Evolutionary conservation across 2,329 filamentous ascomycete genomes (phyloP), one percentile per base, ranked within the genome.

Genomic region (Bipolaris oryzae): DNA sequence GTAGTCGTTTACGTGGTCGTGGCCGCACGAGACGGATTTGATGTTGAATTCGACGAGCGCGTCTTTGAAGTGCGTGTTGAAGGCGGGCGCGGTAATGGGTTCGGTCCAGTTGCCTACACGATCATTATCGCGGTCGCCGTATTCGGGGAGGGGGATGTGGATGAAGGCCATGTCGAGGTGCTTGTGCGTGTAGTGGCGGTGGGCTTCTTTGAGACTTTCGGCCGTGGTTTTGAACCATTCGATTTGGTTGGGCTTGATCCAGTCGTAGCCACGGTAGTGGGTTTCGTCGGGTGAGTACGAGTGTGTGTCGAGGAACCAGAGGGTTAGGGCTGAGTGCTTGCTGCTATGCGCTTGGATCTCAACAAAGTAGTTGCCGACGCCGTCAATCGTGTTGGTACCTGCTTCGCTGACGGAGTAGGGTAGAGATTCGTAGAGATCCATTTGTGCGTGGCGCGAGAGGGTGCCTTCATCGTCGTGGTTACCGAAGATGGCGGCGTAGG

Each of bases 161-260:
- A 99, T 96, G 73, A 99, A 99, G 0, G 95, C 92, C 75, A 98
- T 86, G 72, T 99, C 90, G 85, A 99, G 91, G 74, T 98, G 95
- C 49, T 92, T 89, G 71, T 95, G 91, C 0, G 90, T 91, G 76
- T 97, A 99, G 68, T 92, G 87, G 60, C 85, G 84, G 74, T 96
- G 93, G 58, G 86, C 86, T 13, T 75, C 74, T 69, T 88, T 87
- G 44, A 97, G 79, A 11, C 86, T 79, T 55, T 88, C 81, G 0
- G 91, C 88, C 1, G 91, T 96, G 61, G 86, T 84, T 64, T 87
- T 88, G 81, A 99, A 99, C 95, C 95, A 99, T 53, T 91, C 87
- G 57, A 97, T 96, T 76, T 99, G 95, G 66, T 86, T 92, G 42
- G 88, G 88, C 79, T 98, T 98, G 72, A 99, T 81, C 95, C 95